Conservation (phyloP, 345 rosid species). For the Salix viminalis region DNA sequence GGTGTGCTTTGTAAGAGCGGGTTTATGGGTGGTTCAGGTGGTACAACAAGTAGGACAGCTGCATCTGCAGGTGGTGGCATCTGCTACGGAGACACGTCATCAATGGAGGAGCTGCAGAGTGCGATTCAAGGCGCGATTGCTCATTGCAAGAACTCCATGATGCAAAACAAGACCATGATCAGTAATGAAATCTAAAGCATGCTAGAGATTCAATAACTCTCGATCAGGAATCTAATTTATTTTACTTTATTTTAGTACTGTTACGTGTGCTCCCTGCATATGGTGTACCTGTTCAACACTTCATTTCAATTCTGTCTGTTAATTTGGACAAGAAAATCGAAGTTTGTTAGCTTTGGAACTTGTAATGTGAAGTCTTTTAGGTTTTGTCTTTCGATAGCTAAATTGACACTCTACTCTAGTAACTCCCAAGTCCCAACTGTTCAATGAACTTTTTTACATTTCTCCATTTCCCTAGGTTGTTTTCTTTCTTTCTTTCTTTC, state of each 20-base stretch:
- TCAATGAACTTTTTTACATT: too few species aligned
- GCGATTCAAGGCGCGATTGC: conserved; percentile 94
- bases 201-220: not conserved
- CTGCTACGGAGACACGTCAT: conserved; percentile 34
- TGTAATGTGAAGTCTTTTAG: not conserved
- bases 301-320: not conserved
- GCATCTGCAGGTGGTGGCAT: conserved; percentile 15
- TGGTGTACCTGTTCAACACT: not conserved
- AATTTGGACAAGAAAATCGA: not conserved
- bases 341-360: not conserved
- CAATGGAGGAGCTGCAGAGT: conserved; percentile 87
- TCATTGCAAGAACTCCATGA: conserved; percentile 83
- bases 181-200: conserved; percentile 39
- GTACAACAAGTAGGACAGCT: not conserved
- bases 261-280: not conserved
- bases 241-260: not conserved
- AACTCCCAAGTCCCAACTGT: not conserved
- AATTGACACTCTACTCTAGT: not conserved
- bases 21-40: conserved; percentile 17
- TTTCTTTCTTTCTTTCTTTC: too few species aligned
- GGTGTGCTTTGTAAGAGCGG: conserved; percentile 57
- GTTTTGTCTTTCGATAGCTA: not conserved
- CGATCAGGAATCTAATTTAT: not conserved
- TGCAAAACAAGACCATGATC: conserved; percentile 38
- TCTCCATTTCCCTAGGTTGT: not conserved